Base-by-base conservation (phyloP, 371 early-diverging fungal genomes). In the Saksenaea oblongispora region DNA sequence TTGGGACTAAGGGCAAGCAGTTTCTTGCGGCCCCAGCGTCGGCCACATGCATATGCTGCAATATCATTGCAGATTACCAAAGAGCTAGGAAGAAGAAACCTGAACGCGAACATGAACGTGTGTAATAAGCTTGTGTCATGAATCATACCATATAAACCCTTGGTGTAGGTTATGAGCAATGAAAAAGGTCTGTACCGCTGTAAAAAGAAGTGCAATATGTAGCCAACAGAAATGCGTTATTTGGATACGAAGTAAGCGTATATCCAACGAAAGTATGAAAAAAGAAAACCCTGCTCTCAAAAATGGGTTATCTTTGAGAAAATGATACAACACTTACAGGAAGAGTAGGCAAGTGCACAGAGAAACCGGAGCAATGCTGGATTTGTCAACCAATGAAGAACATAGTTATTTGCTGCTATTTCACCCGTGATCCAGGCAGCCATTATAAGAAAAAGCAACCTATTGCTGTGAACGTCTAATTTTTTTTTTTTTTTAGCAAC, bases 61-160 rank as follows among this genome's bases (percentile, higher is more conserved):
- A 58, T 70, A 26, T 76, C 77, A 56, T 76, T 76, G 3, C 62
- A 59, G 8, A 71, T 54, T 10, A 74, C 72, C 5, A 72, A 24
- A 8, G 37, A 42, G n/a, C 63, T 62, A 17, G 77, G 77, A 34
- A 73, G 66, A 27, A 73, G 5, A 59, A 73, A 74, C 74, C 70
- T 70, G 35, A n/a, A 15, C n/a, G 11, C 42, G 15, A 51, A 13
- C 9, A 26, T 28, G 11, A 24, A 55, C 15, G 24, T 35, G 31
- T 60, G n/a, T 5, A 34, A 55, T 5, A 28, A 37, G 18, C 34
- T 27, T 17, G 26, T 22, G 36, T 53, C 26, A 24, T 34, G 27
- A 41, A 34, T 11, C 18, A 34, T 71, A 73, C 74, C 76, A 76
- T 18, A 65, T 59, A 1, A 65, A 34, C 1, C 79, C 79, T 15